Conservation (phyloP, 2,329 filamentous ascomycete species). For the Penicillium sp. region DNA sequence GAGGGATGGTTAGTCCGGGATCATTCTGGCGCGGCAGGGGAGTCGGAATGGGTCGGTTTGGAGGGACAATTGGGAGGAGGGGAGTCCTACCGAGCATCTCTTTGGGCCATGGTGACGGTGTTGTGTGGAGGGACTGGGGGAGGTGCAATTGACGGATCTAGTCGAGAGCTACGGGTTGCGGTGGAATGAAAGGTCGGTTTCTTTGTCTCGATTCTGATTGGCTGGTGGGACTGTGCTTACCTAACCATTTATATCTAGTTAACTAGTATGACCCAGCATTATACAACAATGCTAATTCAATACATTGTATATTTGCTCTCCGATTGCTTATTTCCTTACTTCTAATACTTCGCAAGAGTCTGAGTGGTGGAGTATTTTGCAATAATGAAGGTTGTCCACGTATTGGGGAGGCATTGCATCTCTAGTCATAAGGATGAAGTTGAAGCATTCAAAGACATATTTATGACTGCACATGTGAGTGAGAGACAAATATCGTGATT, state of each 20-base stretch:
- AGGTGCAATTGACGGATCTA: constrained; percentile 21
- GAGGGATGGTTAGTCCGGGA: constrained; percentile 23
- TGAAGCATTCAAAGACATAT: no score
- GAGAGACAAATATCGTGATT: no score
- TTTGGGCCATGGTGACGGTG: constrained; percentile 31
- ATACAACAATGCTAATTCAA: not conserved
- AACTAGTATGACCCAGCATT: no score
- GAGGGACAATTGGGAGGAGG: not conserved
- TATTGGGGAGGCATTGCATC: no score
- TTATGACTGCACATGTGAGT: no score
- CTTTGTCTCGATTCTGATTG: constrained; percentile 38
- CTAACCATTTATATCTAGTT: constrained; percentile 11
- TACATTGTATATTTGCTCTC: not conserved
- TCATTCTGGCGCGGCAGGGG: not conserved
- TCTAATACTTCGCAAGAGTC: no score
- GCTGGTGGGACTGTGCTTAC: constrained; percentile 19
- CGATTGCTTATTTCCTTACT: no score
- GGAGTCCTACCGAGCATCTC: constrained; percentile 33
- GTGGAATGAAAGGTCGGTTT: constrained; percentile 36
- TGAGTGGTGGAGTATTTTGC: no score
- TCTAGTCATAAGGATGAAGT: no score
- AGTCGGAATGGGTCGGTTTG: constrained; percentile 3
- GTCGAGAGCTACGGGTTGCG: constrained; percentile 28
- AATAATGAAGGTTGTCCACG: no score
- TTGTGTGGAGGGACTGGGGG: constrained; percentile 16